phyloP scores from a whole-genome alignment of 73 alveolate genomes.

The Uronychia binucleata region DNA sequence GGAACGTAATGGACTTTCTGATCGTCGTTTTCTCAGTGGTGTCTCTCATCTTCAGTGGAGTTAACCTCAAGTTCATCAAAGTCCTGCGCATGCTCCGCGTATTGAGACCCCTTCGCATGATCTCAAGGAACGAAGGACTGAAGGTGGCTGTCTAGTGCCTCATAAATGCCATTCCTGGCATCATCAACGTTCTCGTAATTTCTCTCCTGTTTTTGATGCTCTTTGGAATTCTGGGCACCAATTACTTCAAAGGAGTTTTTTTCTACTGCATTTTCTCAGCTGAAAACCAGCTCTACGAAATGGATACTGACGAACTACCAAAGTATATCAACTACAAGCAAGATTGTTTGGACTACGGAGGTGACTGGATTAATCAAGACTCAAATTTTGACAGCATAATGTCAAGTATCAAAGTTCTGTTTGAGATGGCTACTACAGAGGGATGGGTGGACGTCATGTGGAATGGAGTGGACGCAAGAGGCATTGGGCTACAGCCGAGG shows the following conservation, averaged over 20 bases:
- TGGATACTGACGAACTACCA: neutral
- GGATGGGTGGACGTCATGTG: conserved; percentile 61
- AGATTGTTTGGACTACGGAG: conserved; percentile 57
- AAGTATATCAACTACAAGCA: neutral
- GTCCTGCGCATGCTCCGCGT: conserved; percentile 68
- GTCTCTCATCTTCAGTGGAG: conserved; percentile 31
- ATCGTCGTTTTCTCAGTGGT: conserved; percentile 34
- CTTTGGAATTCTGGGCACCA: conserved; percentile 70
- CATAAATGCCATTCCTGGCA: conserved; percentile 52
- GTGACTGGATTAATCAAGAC: conserved; percentile 59
- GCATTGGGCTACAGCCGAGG: conserved; percentile 29
- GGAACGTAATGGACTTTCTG: conserved; percentile 92
- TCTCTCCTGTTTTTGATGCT: conserved; percentile 55
- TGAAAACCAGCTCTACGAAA: neutral
- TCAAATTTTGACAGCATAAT: conserved; percentile 67
- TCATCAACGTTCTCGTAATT: conserved; percentile 59
- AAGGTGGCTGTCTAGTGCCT: conserved; percentile 64
- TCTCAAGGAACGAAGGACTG: conserved; percentile 61
- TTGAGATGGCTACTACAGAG: conserved; percentile 51
- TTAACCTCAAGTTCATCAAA: conserved; percentile 38
- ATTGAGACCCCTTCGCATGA: conserved; percentile 66
- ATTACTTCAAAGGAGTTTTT: conserved; percentile 65
- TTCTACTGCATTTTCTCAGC: conserved; percentile 32
- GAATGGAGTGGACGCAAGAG: conserved; percentile 44
- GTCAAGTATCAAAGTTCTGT: conserved; percentile 58